Evolutionary conservation across 805 yeast genomes (phyloP), one percentile per base, ranked within the genome.

Genomic region (Wickerhamomyces bisporus): DNA sequence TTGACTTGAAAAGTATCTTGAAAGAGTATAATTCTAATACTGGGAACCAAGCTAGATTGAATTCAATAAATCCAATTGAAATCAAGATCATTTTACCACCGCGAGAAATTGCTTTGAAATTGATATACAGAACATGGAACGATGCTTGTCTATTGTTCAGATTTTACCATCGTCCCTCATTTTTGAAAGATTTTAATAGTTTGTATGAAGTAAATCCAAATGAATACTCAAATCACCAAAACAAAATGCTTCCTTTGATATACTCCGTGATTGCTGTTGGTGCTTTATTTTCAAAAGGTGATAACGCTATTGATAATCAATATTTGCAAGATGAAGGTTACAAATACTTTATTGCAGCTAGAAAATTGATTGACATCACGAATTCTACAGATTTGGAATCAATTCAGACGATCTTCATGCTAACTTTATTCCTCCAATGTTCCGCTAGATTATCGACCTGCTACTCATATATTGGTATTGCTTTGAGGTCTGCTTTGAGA

Each of bases 231-330:
- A 81, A 82, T 49, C 71, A 82, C 41, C 94, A 87, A 57, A 85
- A 81, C 53, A 75, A 81, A 50, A 85, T 87, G 50, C 61, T 87
- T 39, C 96, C 96, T 0, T 68, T 87, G 43, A 77, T 87, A 39
- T 87, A 87, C 58, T 80, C 93, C 0, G 84, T 84, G 6, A 74
- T 87, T 65, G 95, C 96, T 0, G 86, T 86, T 36, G 96, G 96
- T 15, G 85, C 87, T 2, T 63, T 87, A 31, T 87, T 87, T 47
- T 73, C 81, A 19, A 62, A 64, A 36, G 55, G 53, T 25, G 56
- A 54, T 32, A 54, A 53, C 34, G 58, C 52, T 6, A 53, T 54
- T 32, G 58, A 51, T 38, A 54, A 58, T 36, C 62, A 56, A 41
- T 61, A 62, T 37, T 40, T 64, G 21, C 67, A 65, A 36, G 71